Evolutionary conservation across 331 rosid genomes (phyloP), one percentile per base, ranked within the genome.

Genomic region (Pyracantha coccinea): DNA sequence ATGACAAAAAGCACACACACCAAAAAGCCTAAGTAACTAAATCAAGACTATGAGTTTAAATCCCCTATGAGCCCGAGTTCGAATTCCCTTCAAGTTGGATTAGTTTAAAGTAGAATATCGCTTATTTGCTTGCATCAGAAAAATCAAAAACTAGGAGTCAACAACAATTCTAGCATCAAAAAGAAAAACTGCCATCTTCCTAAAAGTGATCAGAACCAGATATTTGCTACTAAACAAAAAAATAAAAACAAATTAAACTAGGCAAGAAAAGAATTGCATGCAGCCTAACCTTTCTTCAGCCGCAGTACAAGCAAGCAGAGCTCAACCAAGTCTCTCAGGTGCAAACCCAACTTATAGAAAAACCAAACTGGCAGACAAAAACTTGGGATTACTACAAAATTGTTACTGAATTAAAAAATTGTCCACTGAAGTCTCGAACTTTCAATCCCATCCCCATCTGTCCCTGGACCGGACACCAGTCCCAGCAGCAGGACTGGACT

Each of bases 391-490:
- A 2, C 29, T 11, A 13, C 24, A 59, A 68, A 71, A 71, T 41
- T 16, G n/a, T 47, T 47, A 47, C 2, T 47, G 0, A 17, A 50
- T 50, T 50, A 6, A 50, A 17, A 50, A 50, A 50, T 0, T 50
- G 57, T 7, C 45, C 44, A 1, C 68, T 8, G 8, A 35, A 53
- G 35, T n/a, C 28, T 45, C 57, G 15, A 29, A 32, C 70, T 24
- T 68, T 80, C 81, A 82, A 75, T 77, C 81, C 75, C 68, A 77
- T 67, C 53, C 78, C 29, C 47, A 53, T 23, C 72, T 69, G 84
- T 77, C 84, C 38, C 59, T 65, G 75, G 68, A 20, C 64, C 50
- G 75, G 73, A 28, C 79, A 32, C 44, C n/a, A 75, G 41, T 17
- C 75, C 77, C 59, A 47, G 84, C 29, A 29, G 35, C 67, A 9